These are phyloP conservation scores for Myriangium duriaei DNA, from an alignment of 2,329 filamentous ascomycete genomes.

Conservation along the genomic window DNA sequence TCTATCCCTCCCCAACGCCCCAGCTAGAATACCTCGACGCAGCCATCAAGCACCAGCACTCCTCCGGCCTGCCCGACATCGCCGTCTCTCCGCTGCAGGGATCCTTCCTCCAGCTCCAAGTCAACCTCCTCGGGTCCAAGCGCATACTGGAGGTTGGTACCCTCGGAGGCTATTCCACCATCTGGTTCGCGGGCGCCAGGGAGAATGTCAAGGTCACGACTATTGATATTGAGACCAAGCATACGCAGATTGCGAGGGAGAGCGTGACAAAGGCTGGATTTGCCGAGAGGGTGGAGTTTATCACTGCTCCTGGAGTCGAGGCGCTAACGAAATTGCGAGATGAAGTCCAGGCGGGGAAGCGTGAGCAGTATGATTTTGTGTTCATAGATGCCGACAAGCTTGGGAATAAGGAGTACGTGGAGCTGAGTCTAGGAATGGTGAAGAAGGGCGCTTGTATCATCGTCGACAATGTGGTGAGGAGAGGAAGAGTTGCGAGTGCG, in stretches of 20 bases:
- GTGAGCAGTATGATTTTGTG: constrained; percentile 35
- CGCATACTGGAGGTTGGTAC: constrained; percentile 43
- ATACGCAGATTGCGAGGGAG: constrained; percentile 34
- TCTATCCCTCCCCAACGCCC: constrained; percentile 12
- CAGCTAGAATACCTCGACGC: constrained; percentile 7
- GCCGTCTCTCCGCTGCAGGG: constrained; percentile 23
- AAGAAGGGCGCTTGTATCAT: constrained; percentile 31
- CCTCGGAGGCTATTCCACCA: constrained; percentile 41
- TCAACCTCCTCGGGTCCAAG: constrained; percentile 13
- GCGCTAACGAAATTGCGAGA: constrained; percentile 28
- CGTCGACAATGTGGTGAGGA: constrained; percentile 40
- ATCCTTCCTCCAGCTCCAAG: constrained; percentile 29
- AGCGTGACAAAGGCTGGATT: constrained; percentile 33
- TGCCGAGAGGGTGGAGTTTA: constrained; percentile 31
- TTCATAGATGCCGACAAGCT: constrained; percentile 43
- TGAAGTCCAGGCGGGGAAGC: constrained; percentile 28
- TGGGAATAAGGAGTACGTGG: constrained; percentile 36
- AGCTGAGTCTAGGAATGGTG: constrained; percentile 21
- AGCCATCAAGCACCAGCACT: constrained; percentile 8
- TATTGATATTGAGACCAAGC: constrained; percentile 37
- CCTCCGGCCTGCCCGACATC: constrained; percentile 22
- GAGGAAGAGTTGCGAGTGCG: constrained; percentile 25
- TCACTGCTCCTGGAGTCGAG: constrained; percentile 34
- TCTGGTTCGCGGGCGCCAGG: constrained; percentile 37
- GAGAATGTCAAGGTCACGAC: constrained; percentile 34